Evolutionary conservation across 2,329 filamentous ascomycete genomes (phyloP), one percentile per base, ranked within the genome.

Genomic region (Ustulina deusta): DNA sequence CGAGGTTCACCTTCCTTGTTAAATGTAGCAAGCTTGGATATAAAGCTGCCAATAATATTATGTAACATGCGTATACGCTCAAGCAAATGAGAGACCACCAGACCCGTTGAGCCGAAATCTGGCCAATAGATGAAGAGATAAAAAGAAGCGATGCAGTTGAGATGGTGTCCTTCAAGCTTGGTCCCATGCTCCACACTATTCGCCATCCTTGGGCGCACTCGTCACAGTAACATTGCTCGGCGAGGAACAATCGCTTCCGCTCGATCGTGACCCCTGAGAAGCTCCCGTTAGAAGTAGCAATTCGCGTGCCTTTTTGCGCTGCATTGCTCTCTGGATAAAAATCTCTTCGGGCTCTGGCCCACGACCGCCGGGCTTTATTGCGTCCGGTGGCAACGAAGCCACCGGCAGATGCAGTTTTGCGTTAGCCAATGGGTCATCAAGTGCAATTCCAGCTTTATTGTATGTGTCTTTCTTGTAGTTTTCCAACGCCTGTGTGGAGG

Each of bases 401-500:
- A 82, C 78, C 0, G 84, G 83, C 2, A 83, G 72, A 59, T 85
- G 82, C 68, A 86, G 76, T 71, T 85, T 86, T 27, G 77, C 79
- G 34, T 78, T 81, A 10, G 82, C 82, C 17, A 75, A 74, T 4
- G 83, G 82, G 54, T 85, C 83, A 27, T 81, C 78, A 52, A 75
- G 75, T 20, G 81, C 75, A 58, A 86, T 75, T 22, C 83, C 83
- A n/a, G 82, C 81, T 48, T 78, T 82, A 54, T 79, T 77, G 69
- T 79, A 85, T 1, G 79, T 77, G 15, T 80, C 78, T 60, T 78
- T 80, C 71, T 81, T 83, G 69, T 85, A 82, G 15, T 82, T 74
- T 70, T 82, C 84, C 70, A 85, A 77, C 1, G 83, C 85, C 51
- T 84, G 82, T 1, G 79, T 78, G 0, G 85, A 86, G 11, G 85